Evolutionary conservation across 495 filamentous ascomycete species (phyloP).

Genomic region (Choiromyces venosus): DNA sequence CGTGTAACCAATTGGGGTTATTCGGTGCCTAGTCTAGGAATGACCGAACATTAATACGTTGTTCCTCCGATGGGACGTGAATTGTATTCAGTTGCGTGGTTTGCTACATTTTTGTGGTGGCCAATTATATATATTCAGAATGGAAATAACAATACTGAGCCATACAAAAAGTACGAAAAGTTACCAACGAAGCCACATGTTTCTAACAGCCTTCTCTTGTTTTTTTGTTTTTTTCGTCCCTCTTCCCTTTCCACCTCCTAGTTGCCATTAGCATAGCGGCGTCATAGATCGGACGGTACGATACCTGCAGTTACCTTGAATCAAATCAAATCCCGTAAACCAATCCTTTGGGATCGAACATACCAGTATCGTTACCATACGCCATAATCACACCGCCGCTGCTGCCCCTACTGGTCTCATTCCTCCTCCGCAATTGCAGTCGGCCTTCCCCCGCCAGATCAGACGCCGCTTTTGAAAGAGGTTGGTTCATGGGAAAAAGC

Average conservation of each 20-base stretch:
- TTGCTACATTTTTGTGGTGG: not conserved
- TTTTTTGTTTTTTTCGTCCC: not conserved
- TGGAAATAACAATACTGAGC: not conserved
- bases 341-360: conserved; percentile 3
- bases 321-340: not conserved
- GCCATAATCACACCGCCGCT: not conserved
- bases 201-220: not conserved
- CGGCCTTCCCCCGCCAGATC: not conserved
- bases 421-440: not conserved
- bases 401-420: not conserved
- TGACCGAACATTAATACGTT: not conserved
- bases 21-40: not conserved
- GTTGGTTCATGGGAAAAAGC: not conserved
- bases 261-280: not conserved
- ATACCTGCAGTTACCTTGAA: not conserved
- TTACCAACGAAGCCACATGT: not conserved
- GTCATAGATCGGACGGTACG: not conserved
- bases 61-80: not conserved
- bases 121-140: not conserved
- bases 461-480: not conserved
- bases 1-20: not conserved
- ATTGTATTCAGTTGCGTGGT: not conserved
- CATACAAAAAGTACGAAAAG: not conserved
- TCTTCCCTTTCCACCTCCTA: not conserved
- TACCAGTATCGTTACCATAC: not conserved